Base-by-base conservation (phyloP, 129 eudicot genomes). In the Ambrosia artemisiifolia region DNA sequence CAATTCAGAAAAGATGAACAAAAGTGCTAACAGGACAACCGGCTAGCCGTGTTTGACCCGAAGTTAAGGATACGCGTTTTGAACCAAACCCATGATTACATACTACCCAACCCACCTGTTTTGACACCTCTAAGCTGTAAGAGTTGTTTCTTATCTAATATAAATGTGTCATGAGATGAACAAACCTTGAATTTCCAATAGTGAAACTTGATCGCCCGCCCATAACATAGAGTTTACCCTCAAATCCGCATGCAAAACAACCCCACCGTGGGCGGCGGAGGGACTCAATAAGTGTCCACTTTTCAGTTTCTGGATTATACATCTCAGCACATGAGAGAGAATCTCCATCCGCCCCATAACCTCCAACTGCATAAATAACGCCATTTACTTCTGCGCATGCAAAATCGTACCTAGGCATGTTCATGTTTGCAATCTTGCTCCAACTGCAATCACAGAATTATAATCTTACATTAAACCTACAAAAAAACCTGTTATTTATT, bases 131-230 rank as follows among this genome's bases (percentile, higher is more conserved):
- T 43, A 9, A 30, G 14, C 9, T 30, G 30, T 14, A 47, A 67
- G 14, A 35, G 12, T 28, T 7, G 4, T 16, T 14, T 34, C 40
- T 32, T 67, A 24, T 67, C 40, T 18, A 13, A 47, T 47, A 62
- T 46, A 24, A 34, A 63, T 20, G 20, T 20, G 46, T 65, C 18
- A 42, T 53, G 67, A 50, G 54, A 65, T 87, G 80, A 49, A 86
- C 85, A 11, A 81, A 90, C 86, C 85, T 85, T 53, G 96, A 94
- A 77, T 94, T 94, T 46, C 99, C 99, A n/a, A 94, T 94, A 3
- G 99, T 88, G 86, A 94, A 94, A 65, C 88, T 90, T 61, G 99
- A 94, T 49, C 99, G 81, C 0, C 99, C 99, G 1, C 99, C 99
- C 97, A 94, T 90, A 32, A 94, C 88, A 38, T 88, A 94, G 49